Percentiles rank a stretch among this genome's conserved stretches.
These are phyloP conservation scores for Mucor piriformis DNA, from an alignment of 371 early-diverging fungal genomes.

Conservation along the genomic window DNA sequence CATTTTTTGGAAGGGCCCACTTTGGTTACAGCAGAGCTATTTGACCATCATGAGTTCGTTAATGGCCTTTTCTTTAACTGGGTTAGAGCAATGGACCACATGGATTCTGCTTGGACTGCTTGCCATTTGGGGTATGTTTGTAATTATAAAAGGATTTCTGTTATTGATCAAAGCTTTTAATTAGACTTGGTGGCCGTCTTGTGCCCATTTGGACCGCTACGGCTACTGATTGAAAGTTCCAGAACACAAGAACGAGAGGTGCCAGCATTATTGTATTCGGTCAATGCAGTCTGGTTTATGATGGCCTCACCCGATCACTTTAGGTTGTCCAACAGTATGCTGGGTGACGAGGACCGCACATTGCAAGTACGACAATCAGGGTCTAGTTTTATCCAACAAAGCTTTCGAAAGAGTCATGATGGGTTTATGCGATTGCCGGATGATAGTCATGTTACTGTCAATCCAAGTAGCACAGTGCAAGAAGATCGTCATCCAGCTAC, in stretches of 20 bases:
- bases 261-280: constrained; percentile 81
- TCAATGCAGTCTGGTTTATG: constrained; percentile 83
- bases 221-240: constrained; percentile 80
- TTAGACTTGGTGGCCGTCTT: constrained; percentile 86
- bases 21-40: constrained; percentile 78
- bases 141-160: no score
- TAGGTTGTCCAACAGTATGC: constrained; percentile 6
- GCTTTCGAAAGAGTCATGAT: constrained; percentile 20
- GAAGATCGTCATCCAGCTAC: neutral
- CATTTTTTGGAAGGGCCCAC: constrained; percentile 86
- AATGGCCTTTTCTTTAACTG: constrained; percentile 82
- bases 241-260: constrained; percentile 73
- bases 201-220: constrained; percentile 89
- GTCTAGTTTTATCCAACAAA: constrained; percentile 5
- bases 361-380: neutral
- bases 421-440: constrained; percentile 34
- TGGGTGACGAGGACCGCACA: neutral
- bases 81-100: constrained; percentile 76
- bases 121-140: constrained; percentile 79
- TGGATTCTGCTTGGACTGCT: constrained; percentile 84
- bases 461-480: constrained; percentile 1
- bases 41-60: constrained; percentile 80
- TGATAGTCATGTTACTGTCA: constrained; percentile 21
- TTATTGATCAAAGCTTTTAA: no score
- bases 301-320: constrained; percentile 52